Conservation (phyloP, 345 rosid species). For the Eucalyptus pauciflora region DNA sequence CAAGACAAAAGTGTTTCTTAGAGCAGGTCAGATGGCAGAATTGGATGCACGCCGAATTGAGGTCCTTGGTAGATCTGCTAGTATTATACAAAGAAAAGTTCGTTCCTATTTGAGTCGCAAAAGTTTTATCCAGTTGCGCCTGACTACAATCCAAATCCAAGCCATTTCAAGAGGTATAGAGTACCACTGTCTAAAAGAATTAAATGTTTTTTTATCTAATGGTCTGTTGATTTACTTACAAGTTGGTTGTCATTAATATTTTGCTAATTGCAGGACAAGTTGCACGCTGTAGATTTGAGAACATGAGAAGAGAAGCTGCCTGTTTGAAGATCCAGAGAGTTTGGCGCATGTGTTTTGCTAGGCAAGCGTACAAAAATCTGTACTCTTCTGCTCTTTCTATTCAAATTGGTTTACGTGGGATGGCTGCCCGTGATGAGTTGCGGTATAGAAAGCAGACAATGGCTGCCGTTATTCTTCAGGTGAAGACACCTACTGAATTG, state of each 20-base stretch:
- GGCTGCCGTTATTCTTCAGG: slow-evolving; percentile 75
- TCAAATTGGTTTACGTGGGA: slow-evolving; percentile 68
- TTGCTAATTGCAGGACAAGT: slow-evolving; percentile 32
- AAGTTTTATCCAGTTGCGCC: slow-evolving; percentile 37
- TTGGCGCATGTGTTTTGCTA: slow-evolving; percentile 51
- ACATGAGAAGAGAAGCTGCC: slow-evolving; percentile 70
- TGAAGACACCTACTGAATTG: slow-evolving; percentile 6
- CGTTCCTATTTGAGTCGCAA: slow-evolving; percentile 43
- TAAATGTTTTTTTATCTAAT: neutral
- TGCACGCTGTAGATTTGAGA: slow-evolving; percentile 44
- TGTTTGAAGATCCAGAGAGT: slow-evolving; percentile 57
- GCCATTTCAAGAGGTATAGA: slow-evolving; percentile 73
- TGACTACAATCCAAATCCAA: slow-evolving; percentile 52
- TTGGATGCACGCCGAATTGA: slow-evolving; percentile 66
- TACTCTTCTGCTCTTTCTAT: slow-evolving; percentile 45
- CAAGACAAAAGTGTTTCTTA: slow-evolving; percentile 83
- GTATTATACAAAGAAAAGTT: slow-evolving; percentile 68
- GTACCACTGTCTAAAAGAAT: neutral
- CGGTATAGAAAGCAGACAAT: slow-evolving; percentile 43
- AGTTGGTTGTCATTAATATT: neutral
- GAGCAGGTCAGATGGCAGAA: slow-evolving; percentile 99
- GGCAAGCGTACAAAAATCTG: slow-evolving; percentile 38
- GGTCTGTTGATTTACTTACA: neutral
- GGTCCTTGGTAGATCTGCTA: slow-evolving; percentile 75
- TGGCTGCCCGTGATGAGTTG: slow-evolving; percentile 63